phyloP scores from a whole-genome alignment of 495 filamentous ascomycete species.

The Halenospora varia region DNA sequence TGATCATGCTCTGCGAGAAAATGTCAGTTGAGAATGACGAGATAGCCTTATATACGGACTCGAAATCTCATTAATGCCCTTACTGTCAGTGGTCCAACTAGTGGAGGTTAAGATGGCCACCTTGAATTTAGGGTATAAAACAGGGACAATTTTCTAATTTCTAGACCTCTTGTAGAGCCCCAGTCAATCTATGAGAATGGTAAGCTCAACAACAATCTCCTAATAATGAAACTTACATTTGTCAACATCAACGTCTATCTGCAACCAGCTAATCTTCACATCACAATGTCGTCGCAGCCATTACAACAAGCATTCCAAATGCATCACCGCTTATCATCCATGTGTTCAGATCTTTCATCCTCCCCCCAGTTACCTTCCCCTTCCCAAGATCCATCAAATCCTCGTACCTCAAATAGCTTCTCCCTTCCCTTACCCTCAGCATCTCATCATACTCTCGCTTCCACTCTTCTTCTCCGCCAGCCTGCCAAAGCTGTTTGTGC shows the following conservation, averaged over 20 bases:
- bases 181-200: slow-evolving; percentile 3
- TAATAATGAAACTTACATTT: slow-evolving; percentile 6
- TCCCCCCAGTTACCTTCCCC: slow-evolving; percentile 6
- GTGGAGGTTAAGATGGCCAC: neutral
- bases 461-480: slow-evolving; percentile 12
- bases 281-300: slow-evolving; percentile 18
- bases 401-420: slow-evolving; percentile 16
- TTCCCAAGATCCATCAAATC: slow-evolving; percentile 16
- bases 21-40: neutral
- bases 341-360: slow-evolving; percentile 18
- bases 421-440: slow-evolving; percentile 15
- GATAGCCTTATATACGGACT: neutral
- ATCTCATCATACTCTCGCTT: slow-evolving; percentile 14
- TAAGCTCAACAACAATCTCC: slow-evolving; percentile 3
- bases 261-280: slow-evolving; percentile 1
- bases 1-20: neutral
- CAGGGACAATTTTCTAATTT: slow-evolving; percentile 3
- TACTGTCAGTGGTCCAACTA: neutral
- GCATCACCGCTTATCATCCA: slow-evolving; percentile 17
- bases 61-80: neutral
- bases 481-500: slow-evolving; percentile 18
- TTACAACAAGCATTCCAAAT: slow-evolving; percentile 17
- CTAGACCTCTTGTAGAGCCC: slow-evolving; percentile 4
- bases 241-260: slow-evolving; percentile 5
- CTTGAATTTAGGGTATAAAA: slow-evolving; percentile 1